Conservation (phyloP, 2,329 filamentous ascomycete species). For the Fusarium falciforme region DNA sequence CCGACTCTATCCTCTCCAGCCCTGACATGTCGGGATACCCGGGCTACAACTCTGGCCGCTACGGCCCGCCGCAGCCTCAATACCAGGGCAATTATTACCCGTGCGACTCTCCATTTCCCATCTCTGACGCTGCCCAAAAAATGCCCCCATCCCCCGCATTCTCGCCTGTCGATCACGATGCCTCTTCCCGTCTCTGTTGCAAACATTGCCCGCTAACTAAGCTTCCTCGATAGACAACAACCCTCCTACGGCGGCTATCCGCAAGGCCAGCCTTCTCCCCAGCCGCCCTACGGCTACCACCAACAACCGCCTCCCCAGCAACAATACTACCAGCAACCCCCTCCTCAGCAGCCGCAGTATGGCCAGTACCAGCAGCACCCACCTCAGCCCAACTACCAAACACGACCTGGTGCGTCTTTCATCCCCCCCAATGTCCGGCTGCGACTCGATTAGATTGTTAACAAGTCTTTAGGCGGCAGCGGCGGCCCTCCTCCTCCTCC, state of each 20-base stretch:
- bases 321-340: constrained; percentile 52
- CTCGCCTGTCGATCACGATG: constrained; percentile 19
- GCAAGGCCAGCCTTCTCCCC: constrained; percentile 57
- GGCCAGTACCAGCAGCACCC: constrained; percentile 42
- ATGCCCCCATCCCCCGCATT: constrained; percentile 19
- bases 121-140: constrained; percentile 10
- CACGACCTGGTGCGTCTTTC: constrained; percentile 57
- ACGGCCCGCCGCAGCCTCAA: constrained; percentile 48
- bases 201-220: constrained; percentile 39
- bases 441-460: constrained; percentile 21
- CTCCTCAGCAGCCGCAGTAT: constrained; percentile 52
- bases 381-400: constrained; percentile 60
- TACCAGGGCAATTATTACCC: constrained; percentile 61
- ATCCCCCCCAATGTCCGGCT: not conserved
- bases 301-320: constrained; percentile 55
- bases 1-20: not conserved
- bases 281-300: constrained; percentile 60
- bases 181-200: constrained; percentile 8
- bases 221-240: constrained; percentile 51
- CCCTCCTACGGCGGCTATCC: constrained; percentile 62
- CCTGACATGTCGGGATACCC: constrained; percentile 72
- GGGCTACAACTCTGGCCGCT: constrained; percentile 63
- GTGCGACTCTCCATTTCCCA: constrained; percentile 53
- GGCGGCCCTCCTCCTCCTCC: constrained; percentile 74
- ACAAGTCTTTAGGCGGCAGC: constrained; percentile 46